Conservation (phyloP, 2,329 filamentous ascomycete genomes). For the Alternaria metachromatica region DNA sequence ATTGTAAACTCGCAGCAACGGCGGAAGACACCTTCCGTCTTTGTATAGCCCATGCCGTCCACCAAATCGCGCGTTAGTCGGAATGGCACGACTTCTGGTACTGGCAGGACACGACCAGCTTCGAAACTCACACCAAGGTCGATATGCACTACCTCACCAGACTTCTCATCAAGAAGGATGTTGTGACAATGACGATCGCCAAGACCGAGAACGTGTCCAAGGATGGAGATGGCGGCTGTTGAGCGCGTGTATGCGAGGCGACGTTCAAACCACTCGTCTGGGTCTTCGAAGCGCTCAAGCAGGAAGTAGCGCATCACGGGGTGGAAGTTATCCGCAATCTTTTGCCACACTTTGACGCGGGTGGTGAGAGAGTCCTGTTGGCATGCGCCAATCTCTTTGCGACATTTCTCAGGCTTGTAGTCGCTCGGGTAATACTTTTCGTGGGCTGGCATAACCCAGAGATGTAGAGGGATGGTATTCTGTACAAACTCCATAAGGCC, state of each 20-base stretch:
- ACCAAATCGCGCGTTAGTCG: constrained; percentile 91
- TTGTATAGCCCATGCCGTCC: constrained; percentile 95
- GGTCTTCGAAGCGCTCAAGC: constrained; percentile 90
- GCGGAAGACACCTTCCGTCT: constrained; percentile 93
- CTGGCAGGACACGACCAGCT: constrained; percentile 89
- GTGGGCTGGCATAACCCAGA: constrained; percentile 91
- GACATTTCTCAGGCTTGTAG: constrained; percentile 75
- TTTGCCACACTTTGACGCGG: constrained; percentile 77
- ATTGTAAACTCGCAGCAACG: constrained; percentile 99
- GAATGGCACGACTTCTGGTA: constrained; percentile 96
- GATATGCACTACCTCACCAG: constrained; percentile 94
- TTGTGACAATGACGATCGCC: constrained; percentile 97
- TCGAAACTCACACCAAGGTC: constrained; percentile 98
- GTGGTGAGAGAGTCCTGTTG: constrained; percentile 73
- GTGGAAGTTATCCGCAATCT: constrained; percentile 80
- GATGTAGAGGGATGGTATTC: constrained; percentile 89
- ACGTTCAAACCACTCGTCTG: constrained; percentile 93
- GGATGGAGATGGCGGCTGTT: constrained; percentile 92
- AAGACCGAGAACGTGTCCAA: constrained; percentile 89
- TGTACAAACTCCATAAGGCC: constrained; percentile 98
- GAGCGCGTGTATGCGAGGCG: constrained; percentile 90
- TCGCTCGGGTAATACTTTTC: constrained; percentile 85
- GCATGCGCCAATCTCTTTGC: constrained; percentile 78
- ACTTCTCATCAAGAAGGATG: constrained; percentile 87
- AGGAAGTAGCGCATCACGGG: constrained; percentile 98